phyloP scores from a whole-genome alignment of 2,329 filamentous ascomycete genomes.

The Sclerotinia nivalis region DNA sequence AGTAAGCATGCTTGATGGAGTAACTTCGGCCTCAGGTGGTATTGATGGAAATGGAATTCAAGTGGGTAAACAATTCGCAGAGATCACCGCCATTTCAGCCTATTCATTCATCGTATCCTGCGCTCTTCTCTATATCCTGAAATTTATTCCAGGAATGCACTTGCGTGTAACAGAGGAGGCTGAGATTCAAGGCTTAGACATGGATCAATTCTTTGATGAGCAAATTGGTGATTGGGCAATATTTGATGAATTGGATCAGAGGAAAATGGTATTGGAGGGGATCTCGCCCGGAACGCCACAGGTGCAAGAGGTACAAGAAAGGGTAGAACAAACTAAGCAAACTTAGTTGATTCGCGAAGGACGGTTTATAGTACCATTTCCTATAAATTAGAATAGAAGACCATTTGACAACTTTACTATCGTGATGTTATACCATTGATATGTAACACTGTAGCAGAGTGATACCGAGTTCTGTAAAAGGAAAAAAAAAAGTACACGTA shows the following conservation, averaged over 20 bases:
- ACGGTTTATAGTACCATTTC: neutral
- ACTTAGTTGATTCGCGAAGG: neutral
- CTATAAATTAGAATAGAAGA: neutral
- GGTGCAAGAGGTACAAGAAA: slow-evolving; percentile 22
- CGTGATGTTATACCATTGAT: neutral
- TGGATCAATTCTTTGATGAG: slow-evolving; percentile 50
- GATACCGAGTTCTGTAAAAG: neutral
- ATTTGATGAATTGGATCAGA: slow-evolving; percentile 35
- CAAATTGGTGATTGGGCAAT: slow-evolving; percentile 44
- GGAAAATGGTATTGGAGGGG: slow-evolving; percentile 26
- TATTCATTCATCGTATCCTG: slow-evolving; percentile 57
- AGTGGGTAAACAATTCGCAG: slow-evolving; percentile 58
- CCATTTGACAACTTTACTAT: neutral
- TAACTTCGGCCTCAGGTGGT: slow-evolving; percentile 46
- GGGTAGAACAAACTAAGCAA: neutral
- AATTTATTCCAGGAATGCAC: slow-evolving; percentile 58
- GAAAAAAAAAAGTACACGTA: neutral
- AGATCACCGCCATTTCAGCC: slow-evolving; percentile 54
- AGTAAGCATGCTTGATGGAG: slow-evolving; percentile 55
- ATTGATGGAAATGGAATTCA: slow-evolving; percentile 55
- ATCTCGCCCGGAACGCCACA: slow-evolving; percentile 30
- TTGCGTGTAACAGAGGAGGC: slow-evolving; percentile 56
- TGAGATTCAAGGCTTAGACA: slow-evolving; percentile 55
- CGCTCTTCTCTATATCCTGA: slow-evolving; percentile 55
- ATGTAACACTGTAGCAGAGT: neutral